Conservation (phyloP, 305 asterid genomes). For the Fraxinus sp. region DNA sequence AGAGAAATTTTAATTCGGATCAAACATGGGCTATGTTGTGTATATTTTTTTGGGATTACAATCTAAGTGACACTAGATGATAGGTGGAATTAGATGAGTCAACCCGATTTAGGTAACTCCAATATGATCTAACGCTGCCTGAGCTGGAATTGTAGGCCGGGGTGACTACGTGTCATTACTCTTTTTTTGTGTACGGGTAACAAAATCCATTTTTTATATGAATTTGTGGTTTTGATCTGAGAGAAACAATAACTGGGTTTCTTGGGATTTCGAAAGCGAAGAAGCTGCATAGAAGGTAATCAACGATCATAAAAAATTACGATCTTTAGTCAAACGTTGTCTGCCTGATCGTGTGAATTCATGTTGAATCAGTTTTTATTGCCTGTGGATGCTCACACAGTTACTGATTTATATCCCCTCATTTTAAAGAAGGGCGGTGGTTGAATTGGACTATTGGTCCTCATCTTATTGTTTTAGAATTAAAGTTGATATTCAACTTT, state of each 20-base stretch:
- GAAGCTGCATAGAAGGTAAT: constrained; percentile 4
- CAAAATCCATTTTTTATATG: not conserved
- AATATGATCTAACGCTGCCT: too few species aligned
- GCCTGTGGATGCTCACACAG: constrained; percentile 8
- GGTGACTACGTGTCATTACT: too few species aligned
- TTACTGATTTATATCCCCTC: not conserved
- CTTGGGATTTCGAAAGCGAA: not conserved
- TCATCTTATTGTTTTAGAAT: not conserved
- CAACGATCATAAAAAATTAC: constrained; percentile 5
- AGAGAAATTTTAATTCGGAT: not conserved
- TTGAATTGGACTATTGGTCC: not conserved
- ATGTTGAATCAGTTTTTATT: not conserved
- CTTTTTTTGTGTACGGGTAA: too few species aligned
- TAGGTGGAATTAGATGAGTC: too few species aligned
- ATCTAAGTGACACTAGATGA: too few species aligned
- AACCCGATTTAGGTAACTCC: too few species aligned
- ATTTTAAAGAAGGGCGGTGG: not conserved
- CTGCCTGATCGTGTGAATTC: not conserved
- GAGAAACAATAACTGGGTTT: not conserved
- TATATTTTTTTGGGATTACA: too few species aligned
- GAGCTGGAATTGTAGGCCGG: too few species aligned
- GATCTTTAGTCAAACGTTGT: not conserved
- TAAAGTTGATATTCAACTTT: not conserved
- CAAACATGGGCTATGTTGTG: too few species aligned
- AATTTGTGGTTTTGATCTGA: not conserved